Base-by-base conservation (phyloP, 1,284 basidiomycete genomes). In the Trichosporon sp. region DNA sequence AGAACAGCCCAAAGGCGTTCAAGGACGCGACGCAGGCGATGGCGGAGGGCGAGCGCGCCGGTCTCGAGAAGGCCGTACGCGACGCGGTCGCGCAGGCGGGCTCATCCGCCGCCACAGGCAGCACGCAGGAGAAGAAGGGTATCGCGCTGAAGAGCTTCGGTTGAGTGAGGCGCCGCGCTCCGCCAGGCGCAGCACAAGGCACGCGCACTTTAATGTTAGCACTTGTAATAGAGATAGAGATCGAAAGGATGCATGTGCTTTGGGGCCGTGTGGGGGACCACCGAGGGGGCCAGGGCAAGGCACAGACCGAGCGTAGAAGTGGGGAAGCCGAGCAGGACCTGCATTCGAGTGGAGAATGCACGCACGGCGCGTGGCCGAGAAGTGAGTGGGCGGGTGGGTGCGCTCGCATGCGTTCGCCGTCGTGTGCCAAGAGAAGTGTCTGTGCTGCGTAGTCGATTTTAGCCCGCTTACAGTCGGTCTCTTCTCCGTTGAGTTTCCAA, bases 11-110 rank as follows among this genome's bases (percentile, higher is more conserved):
- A 0, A 81, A 85, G 2, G 88, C 91, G 16, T 98, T 98, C 88
- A 95, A 93, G 81, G 92, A 94, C 66, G 94, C 92, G 1, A 91
- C 92, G 2, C 87, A 85, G 2, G 89, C 89, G 46, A 86, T 98
- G 66, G 89, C 91, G 16, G 82, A 86, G 7, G 83, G 87, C 0
- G 87, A 88, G 16, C 85, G 89, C 69, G 89, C 91, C 48, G 81
- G 88, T 19, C 84, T 98, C 67, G 96, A 98, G 80, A 87, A 87
- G 48, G 90, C 91, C 0, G 89, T 98, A 43, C 87, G 95, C 72
- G 90, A 90, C 67, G 91, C 90, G 4, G 87, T 96, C 0, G 90
- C 89, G 31, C 85, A 85, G 12, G 81, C 81, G 0, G 31, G 74
- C 73, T 66, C 72, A n/a, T 2, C 54, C 14, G 35, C 54, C 14